Evolutionary conservation across 352 stramenopile genomes (phyloP).

Genomic region (Globisporangium barbulae): DNA sequence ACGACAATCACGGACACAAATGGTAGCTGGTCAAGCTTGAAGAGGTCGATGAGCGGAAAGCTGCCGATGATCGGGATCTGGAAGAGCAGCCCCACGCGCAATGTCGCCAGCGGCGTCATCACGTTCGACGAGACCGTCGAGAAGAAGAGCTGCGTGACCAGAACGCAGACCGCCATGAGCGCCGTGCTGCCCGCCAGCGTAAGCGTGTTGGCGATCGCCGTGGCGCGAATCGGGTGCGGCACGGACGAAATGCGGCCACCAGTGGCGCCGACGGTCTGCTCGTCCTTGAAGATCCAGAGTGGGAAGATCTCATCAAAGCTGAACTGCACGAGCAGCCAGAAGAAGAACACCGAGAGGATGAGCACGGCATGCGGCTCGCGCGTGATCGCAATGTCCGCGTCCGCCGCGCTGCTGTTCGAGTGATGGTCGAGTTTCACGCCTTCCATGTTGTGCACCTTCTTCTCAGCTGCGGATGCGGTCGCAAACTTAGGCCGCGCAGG

Average conservation of each 20-base stretch:
- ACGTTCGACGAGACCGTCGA: constrained; percentile 54
- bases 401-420: background rate
- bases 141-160: constrained; percentile 49
- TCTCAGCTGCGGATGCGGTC: constrained; percentile 14
- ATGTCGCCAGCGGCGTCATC: constrained; percentile 73
- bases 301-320: constrained; percentile 80
- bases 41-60: constrained; percentile 71
- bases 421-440: constrained; percentile 15
- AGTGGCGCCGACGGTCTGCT: constrained; percentile 5
- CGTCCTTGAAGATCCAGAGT: constrained; percentile 78
- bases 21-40: constrained; percentile 60
- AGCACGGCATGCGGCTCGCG: constrained; percentile 63
- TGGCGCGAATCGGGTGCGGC: constrained; percentile 30
- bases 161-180: constrained; percentile 47
- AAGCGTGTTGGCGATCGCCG: constrained; percentile 57
- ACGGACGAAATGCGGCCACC: constrained; percentile 9
- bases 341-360: constrained; percentile 65
- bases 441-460: constrained; percentile 29
- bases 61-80: constrained; percentile 66
- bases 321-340: constrained; percentile 68
- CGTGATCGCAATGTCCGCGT: constrained; percentile 59
- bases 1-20: constrained; percentile 64
- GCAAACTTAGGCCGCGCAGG: constrained; percentile 3
- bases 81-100: constrained; percentile 73
- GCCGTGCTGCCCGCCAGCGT: constrained; percentile 49